These are phyloP conservation scores for Cyclotella cryptica DNA, from an alignment of 108 stramenopile species.

Conservation along the genomic window DNA sequence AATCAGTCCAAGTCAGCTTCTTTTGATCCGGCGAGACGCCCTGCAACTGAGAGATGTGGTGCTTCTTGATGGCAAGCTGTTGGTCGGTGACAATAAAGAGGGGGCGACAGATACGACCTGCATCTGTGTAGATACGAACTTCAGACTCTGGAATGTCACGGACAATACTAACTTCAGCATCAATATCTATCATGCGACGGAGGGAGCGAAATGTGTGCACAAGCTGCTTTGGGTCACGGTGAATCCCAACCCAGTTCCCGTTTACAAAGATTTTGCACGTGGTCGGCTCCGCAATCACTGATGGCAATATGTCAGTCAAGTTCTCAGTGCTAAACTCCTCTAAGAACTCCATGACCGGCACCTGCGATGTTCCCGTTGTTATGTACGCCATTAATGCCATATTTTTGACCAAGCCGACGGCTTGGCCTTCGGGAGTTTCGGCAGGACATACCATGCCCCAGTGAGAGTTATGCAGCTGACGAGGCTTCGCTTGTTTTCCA, in stretches of 20 bases:
- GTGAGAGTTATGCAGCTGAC: slow-evolving; percentile 99
- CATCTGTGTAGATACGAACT: slow-evolving; percentile 98
- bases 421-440: slow-evolving; percentile 97
- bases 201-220: slow-evolving; percentile 92
- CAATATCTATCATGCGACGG: slow-evolving; percentile 94
- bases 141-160: slow-evolving; percentile 94
- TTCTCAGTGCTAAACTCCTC: slow-evolving; percentile 96
- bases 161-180: slow-evolving; percentile 97
- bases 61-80: slow-evolving; percentile 84
- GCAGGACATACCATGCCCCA: slow-evolving; percentile 99
- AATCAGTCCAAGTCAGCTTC: slow-evolving; percentile 88
- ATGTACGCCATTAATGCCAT: slow-evolving; percentile 96
- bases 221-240: slow-evolving; percentile 92
- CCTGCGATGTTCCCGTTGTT: slow-evolving; percentile 93
- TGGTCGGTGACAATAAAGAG: slow-evolving; percentile 93
- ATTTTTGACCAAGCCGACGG: slow-evolving; percentile 98
- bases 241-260: slow-evolving; percentile 99
- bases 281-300: slow-evolving; percentile 92
- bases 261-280: slow-evolving; percentile 99
- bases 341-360: slow-evolving; percentile 94
- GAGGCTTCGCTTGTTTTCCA: slow-evolving; percentile 98
- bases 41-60: slow-evolving; percentile 83
- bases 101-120: slow-evolving; percentile 98
- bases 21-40: slow-evolving; percentile 75
- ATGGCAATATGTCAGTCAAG: slow-evolving; percentile 89